A percentile compares a stretch with the other conserved stretches of the same genome.
Conservation (phyloP, 2,329 filamentous ascomycete species). For the Ophiosphaerella korrae region DNA sequence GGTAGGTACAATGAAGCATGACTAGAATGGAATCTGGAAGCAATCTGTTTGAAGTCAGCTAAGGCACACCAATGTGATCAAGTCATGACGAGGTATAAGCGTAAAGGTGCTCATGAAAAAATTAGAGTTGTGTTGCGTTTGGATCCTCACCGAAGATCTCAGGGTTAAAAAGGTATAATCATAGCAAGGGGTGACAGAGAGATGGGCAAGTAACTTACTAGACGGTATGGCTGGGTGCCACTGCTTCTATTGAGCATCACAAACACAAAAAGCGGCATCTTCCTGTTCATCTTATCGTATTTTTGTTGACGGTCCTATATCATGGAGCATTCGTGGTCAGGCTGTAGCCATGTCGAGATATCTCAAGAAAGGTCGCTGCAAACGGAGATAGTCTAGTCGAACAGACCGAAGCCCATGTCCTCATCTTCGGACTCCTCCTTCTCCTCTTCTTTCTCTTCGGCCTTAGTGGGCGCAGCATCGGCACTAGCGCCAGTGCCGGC, state of each 20-base stretch:
- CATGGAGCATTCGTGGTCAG: conserved; percentile 33
- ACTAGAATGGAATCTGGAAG: background rate
- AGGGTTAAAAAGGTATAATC: conserved; percentile 73
- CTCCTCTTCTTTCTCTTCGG: conserved; percentile 61
- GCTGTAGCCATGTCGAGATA: conserved; percentile 21
- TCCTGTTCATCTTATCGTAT: conserved; percentile 42
- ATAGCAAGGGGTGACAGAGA: conserved; percentile 44
- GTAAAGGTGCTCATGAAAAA: conserved; percentile 64
- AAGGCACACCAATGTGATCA: conserved; percentile 2
- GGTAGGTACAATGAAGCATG: background rate
- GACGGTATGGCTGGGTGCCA: conserved; percentile 4
- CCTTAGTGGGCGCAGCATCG: conserved; percentile 50
- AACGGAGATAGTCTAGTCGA: conserved; percentile 52
- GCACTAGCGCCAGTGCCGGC: conserved; percentile 60
- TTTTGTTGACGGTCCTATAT: conserved; percentile 39
- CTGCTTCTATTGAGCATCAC: conserved; percentile 35
- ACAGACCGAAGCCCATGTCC: conserved; percentile 61
- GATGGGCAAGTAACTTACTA: conserved; percentile 43
- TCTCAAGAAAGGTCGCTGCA: conserved; percentile 25
- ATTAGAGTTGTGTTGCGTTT: conserved; percentile 70
- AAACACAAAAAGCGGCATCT: conserved; percentile 8
- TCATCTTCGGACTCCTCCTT: conserved; percentile 63
- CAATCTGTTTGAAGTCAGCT: conserved; percentile 31
- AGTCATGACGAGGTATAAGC: conserved; percentile 2
- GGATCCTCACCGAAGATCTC: conserved; percentile 63